These are phyloP conservation scores for Echites panduratus DNA, from an alignment of 257 asterid genomes.

Conservation along the genomic window DNA sequence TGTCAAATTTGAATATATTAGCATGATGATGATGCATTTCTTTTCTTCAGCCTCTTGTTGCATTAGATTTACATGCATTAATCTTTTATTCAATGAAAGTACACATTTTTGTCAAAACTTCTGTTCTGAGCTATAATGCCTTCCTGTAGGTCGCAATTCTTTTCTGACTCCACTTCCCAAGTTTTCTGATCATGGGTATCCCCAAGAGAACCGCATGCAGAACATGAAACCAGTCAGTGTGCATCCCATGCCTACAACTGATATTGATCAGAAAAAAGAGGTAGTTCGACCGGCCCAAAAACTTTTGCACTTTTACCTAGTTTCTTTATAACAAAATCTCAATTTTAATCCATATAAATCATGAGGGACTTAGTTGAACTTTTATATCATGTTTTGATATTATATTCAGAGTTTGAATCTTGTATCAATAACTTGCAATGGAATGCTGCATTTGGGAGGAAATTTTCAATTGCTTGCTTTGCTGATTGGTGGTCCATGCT, in stretches of 20 bases:
- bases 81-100: background rate
- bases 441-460: background rate
- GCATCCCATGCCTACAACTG: constrained; percentile 46
- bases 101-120: background rate
- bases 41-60: background rate
- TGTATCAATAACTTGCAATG: background rate
- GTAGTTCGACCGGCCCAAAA: constrained; percentile 30
- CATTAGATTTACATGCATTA: background rate
- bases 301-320: constrained; percentile 3
- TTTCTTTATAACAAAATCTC: background rate
- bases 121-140: background rate
- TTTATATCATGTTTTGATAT: background rate
- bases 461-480: background rate
- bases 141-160: constrained; percentile 40
- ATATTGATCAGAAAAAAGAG: constrained; percentile 43
- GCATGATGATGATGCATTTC: background rate
- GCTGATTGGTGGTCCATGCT: background rate
- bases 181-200: constrained; percentile 36
- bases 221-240: constrained; percentile 34
- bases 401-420: background rate
- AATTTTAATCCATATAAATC: background rate
- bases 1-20: constrained; percentile 4
- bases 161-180: constrained; percentile 46
- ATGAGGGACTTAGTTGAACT: background rate
- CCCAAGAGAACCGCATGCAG: constrained; percentile 31